Percentiles rank a stretch among this genome's conserved stretches.
Evolutionary conservation across 345 rosid species (phyloP).

Genomic region (Adansonia digitata): DNA sequence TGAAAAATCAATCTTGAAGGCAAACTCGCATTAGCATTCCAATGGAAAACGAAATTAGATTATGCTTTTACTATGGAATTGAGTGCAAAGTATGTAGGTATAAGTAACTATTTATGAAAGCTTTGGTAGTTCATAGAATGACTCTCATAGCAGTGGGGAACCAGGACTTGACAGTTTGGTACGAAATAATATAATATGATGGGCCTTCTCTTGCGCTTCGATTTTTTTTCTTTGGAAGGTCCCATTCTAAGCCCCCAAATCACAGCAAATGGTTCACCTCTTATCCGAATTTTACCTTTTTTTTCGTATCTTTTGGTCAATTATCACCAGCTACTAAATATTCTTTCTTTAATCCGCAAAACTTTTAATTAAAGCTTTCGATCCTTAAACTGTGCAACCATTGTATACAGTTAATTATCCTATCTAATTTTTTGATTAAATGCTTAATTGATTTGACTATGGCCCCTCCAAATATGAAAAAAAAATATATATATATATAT

Average conservation of each 20-base stretch:
- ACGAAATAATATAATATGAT: conserved; percentile 16
- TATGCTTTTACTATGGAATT: conserved; percentile 7
- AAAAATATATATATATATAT: not conserved
- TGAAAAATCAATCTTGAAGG: conserved; percentile 1
- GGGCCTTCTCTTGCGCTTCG: conserved; percentile 14
- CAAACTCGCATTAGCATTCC: not conserved
- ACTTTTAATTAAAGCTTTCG: conserved; percentile 13
- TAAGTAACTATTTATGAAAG: conserved; percentile 15
- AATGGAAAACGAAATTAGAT: conserved; percentile 10
- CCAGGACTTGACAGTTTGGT: conserved; percentile 24
- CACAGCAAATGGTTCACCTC: conserved; percentile 18
- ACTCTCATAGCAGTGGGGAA: conserved; percentile 13
- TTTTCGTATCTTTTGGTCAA: conserved; percentile 20
- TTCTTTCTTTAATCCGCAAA: conserved; percentile 12
- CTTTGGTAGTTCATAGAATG: conserved; percentile 20
- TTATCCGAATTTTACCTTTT: conserved; percentile 22
- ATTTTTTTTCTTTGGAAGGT: conserved; percentile 12
- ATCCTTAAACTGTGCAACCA: conserved; percentile 7
- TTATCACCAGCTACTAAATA: conserved; percentile 31
- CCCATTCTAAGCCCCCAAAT: conserved; percentile 1
- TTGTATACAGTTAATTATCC: conserved; percentile 12
- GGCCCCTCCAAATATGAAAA: not conserved
- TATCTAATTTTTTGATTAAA: too few species aligned
- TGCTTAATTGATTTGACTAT: not conserved
- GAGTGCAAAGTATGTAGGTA: conserved; percentile 16